These are phyloP conservation scores for Mallotus repandus DNA, from an alignment of 441 rosid species.

Conservation along the genomic window DNA sequence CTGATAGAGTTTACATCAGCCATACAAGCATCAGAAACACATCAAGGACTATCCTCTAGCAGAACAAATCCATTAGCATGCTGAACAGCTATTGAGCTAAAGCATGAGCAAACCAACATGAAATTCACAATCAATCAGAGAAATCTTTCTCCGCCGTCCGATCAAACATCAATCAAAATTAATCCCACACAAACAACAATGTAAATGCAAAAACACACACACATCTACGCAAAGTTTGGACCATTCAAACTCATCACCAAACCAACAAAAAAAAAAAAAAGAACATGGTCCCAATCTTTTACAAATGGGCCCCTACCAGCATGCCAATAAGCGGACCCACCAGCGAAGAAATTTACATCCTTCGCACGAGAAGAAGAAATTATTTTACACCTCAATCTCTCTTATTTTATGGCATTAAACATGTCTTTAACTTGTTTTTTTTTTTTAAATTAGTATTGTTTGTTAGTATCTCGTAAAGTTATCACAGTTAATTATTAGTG, in stretches of 20 bases:
- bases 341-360: slow-evolving; percentile 20
- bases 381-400: neutral
- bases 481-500: too few relatives aligned
- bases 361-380: neutral
- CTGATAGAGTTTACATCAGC: too few relatives aligned
- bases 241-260: slow-evolving; percentile 4
- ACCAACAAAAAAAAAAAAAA: neutral
- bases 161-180: slow-evolving; percentile 8
- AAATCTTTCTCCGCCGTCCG: slow-evolving; percentile 12
- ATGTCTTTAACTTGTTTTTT: neutral
- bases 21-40: too few relatives aligned
- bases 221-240: neutral
- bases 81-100: too few relatives aligned
- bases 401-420: too few relatives aligned
- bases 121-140: neutral
- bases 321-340: slow-evolving; percentile 22
- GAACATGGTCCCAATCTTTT: slow-evolving; percentile 12
- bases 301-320: slow-evolving; percentile 24
- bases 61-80: too few relatives aligned
- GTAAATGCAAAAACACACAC: neutral
- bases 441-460: too few relatives aligned
- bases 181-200: slow-evolving; percentile 1
- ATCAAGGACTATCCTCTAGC: too few relatives aligned
- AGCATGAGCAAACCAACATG: neutral
- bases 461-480: too few relatives aligned